These are phyloP conservation scores for Saturnispora hagleri DNA, from an alignment of 805 yeast genomes.

Conservation along the genomic window DNA sequence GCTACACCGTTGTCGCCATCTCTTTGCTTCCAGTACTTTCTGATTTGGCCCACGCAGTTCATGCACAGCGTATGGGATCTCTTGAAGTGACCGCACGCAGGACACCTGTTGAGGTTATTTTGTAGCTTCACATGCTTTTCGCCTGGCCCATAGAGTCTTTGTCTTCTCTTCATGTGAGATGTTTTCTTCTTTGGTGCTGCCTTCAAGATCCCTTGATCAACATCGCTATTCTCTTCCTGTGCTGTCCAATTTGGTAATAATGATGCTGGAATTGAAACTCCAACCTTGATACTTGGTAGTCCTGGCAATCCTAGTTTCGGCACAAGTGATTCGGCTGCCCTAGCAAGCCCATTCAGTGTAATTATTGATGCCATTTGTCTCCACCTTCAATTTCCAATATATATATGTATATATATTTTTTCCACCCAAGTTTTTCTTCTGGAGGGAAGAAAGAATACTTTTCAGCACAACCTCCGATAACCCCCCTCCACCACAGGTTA, in stretches of 20 bases:
- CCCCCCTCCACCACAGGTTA: neutral
- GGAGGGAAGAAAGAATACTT: neutral
- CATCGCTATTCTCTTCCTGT: slow-evolving; percentile 31
- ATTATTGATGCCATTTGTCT: slow-evolving; percentile 10
- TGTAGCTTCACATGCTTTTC: slow-evolving; percentile 70
- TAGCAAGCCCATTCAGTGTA: slow-evolving; percentile 11
- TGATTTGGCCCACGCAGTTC: slow-evolving; percentile 83
- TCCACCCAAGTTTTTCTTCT: neutral
- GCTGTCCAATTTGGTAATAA: slow-evolving; percentile 28
- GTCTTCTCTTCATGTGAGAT: slow-evolving; percentile 79
- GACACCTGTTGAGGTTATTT: slow-evolving; percentile 78
- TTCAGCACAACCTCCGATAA: neutral
- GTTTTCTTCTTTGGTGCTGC: slow-evolving; percentile 95
- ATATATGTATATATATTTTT: neutral
- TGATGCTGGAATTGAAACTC: slow-evolving; percentile 15
- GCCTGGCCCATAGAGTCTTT: slow-evolving; percentile 74
- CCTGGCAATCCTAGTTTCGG: slow-evolving; percentile 10
- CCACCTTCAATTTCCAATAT: too few species aligned
- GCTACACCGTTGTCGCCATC: slow-evolving; percentile 19
- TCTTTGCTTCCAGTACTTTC: slow-evolving; percentile 51
- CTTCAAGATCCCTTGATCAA: slow-evolving; percentile 61
- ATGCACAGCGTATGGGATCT: slow-evolving; percentile 86
- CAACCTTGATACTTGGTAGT: slow-evolving; percentile 15
- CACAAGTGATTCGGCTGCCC: slow-evolving; percentile 11
- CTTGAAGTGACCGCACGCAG: slow-evolving; percentile 90